phyloP scores from a whole-genome alignment of 768 basidiomycete species.

The Stropharia rugosoannulata region DNA sequence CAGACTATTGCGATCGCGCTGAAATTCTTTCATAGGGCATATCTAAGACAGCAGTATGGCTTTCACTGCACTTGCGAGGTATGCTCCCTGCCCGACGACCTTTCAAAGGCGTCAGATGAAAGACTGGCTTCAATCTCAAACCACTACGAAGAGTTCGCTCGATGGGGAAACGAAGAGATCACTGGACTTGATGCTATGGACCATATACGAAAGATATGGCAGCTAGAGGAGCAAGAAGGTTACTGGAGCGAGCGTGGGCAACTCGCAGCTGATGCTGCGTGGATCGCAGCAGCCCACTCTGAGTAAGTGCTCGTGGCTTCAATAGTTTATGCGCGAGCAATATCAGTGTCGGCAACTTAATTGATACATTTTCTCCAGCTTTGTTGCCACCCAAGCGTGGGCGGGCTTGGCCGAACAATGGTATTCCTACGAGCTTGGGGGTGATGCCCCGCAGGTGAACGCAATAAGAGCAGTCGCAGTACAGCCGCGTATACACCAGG shows the following conservation, averaged over 20 bases:
- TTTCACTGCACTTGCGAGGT: slow-evolving; percentile 59
- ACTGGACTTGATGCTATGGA: slow-evolving; percentile 49
- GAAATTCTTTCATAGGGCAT: slow-evolving; percentile 35
- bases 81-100: slow-evolving; percentile 50
- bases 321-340: not conserved
- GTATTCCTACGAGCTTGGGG: slow-evolving; percentile 57
- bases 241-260: slow-evolving; percentile 67
- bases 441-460: slow-evolving; percentile 46
- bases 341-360: too few relatives aligned
- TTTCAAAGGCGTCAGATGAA: slow-evolving; percentile 50
- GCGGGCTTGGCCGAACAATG: slow-evolving; percentile 47
- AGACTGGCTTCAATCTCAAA: slow-evolving; percentile 46
- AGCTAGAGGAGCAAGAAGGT: slow-evolving; percentile 57
- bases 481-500: slow-evolving; percentile 41
- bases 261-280: slow-evolving; percentile 59
- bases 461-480: slow-evolving; percentile 34
- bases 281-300: slow-evolving; percentile 60
- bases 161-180: slow-evolving; percentile 48
- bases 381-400: slow-evolving; percentile 47
- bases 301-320: slow-evolving; percentile 44
- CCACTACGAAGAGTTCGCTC: slow-evolving; percentile 42
- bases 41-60: slow-evolving; percentile 49
- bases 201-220: slow-evolving; percentile 52
- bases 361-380: slow-evolving; percentile 31
- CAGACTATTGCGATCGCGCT: not conserved